phyloP scores from a whole-genome alignment of 495 filamentous ascomycete genomes.

The Bathelium albidoporum region DNA sequence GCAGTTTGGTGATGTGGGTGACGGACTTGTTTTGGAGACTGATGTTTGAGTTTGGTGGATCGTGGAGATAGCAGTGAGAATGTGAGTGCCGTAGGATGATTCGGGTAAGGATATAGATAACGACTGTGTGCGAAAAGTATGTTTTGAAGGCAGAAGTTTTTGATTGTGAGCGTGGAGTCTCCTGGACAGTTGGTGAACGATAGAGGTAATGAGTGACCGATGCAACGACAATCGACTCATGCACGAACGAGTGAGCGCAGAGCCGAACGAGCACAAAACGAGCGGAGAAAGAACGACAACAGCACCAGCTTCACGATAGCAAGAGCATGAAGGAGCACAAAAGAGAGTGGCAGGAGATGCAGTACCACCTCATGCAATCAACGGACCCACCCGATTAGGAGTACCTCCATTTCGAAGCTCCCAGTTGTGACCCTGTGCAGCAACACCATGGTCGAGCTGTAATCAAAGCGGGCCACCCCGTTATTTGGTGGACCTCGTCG shows the following conservation, averaged over 20 bases:
- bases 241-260: constrained; percentile 5
- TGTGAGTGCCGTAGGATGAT: too few relatives aligned
- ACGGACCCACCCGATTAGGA: neutral
- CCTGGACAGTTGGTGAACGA: neutral
- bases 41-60: neutral
- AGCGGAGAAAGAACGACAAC: too few relatives aligned
- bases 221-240: neutral
- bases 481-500: neutral
- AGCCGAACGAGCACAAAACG: neutral
- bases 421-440: neutral
- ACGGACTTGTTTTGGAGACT: too few relatives aligned
- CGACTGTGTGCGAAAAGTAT: neutral
- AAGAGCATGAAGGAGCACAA: neutral
- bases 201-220: neutral
- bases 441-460: neutral
- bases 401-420: neutral
- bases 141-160: neutral
- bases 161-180: neutral
- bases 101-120: too few relatives aligned
- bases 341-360: neutral
- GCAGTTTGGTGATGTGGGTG: too few relatives aligned
- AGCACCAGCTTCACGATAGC: too few relatives aligned
- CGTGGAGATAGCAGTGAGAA: neutral
- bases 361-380: neutral
- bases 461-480: neutral